phyloP scores from a whole-genome alignment of 495 filamentous ascomycete genomes.

The Paragyromitra xinjiangensis region DNA sequence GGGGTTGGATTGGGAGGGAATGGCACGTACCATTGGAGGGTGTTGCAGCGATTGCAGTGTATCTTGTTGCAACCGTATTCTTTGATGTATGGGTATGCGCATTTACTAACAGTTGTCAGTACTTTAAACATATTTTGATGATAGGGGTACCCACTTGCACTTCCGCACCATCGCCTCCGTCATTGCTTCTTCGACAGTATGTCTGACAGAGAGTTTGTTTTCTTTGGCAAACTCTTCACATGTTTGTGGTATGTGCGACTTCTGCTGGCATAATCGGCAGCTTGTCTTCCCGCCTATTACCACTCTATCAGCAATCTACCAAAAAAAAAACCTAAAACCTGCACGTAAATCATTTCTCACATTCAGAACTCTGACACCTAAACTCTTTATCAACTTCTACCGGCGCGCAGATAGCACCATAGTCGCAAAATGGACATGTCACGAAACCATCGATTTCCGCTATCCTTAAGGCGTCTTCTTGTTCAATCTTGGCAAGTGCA shows the following conservation, averaged over 20 bases:
- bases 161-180: constrained; percentile 77
- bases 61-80: constrained; percentile 87
- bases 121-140: constrained; percentile 42
- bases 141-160: constrained; percentile 68
- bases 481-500: constrained; percentile 73
- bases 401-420: constrained; percentile 74
- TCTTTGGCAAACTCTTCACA: constrained; percentile 75
- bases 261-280: constrained; percentile 76
- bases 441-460: constrained; percentile 73
- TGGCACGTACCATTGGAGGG: constrained; percentile 66
- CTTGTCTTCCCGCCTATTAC: constrained; percentile 61
- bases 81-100: constrained; percentile 73
- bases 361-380: constrained; percentile 72
- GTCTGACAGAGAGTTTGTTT: constrained; percentile 68
- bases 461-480: constrained; percentile 70
- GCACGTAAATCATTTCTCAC: constrained; percentile 59
- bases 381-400: constrained; percentile 79
- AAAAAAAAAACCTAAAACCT: constrained; percentile 9
- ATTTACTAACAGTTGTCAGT: constrained; percentile 60
- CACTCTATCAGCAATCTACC: constrained; percentile 14
- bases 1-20: neutral
- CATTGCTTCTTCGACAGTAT: constrained; percentile 82
- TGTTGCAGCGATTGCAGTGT: constrained; percentile 69
- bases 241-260: constrained; percentile 76
- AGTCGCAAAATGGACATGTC: constrained; percentile 84